Evolutionary conservation across 2,329 filamentous ascomycete genomes (phyloP).

Genomic region (Aulographum hederae): DNA sequence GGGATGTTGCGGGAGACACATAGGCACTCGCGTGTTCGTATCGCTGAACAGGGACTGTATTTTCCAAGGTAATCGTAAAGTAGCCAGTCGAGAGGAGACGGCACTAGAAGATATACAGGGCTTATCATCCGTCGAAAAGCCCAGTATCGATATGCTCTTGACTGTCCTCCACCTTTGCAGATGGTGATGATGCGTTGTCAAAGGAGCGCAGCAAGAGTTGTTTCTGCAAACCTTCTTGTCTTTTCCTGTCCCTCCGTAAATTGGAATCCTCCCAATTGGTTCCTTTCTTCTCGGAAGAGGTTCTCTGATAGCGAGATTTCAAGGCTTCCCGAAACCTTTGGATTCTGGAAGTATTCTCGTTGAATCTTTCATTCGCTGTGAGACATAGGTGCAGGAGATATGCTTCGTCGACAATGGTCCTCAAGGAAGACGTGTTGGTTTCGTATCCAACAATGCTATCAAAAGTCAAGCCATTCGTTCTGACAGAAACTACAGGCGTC

Average conservation of each 20-base stretch:
- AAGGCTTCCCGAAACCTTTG: constrained; percentile 42
- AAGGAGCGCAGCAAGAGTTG: not conserved
- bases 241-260: constrained; percentile 5
- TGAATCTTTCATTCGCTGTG: constrained; percentile 59
- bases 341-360: constrained; percentile 49
- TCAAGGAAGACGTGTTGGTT: constrained; percentile 21
- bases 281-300: constrained; percentile 9
- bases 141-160: no score
- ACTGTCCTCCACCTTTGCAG: no score
- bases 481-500: constrained; percentile 62
- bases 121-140: no score
- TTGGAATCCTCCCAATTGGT: constrained; percentile 6
- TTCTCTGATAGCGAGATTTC: constrained; percentile 14
- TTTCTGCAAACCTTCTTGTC: constrained; percentile 2
- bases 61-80: no score
- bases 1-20: no score
- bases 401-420: constrained; percentile 40
- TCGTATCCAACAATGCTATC: constrained; percentile 58
- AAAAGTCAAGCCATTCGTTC: constrained; percentile 65
- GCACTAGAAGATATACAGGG: no score
- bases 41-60: no score
- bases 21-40: no score
- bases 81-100: no score
- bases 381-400: constrained; percentile 50
- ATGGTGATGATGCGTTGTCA: no score